Base-by-base conservation (phyloP, 306 rosid species). In the Vigna reflexopilosa region DNA sequence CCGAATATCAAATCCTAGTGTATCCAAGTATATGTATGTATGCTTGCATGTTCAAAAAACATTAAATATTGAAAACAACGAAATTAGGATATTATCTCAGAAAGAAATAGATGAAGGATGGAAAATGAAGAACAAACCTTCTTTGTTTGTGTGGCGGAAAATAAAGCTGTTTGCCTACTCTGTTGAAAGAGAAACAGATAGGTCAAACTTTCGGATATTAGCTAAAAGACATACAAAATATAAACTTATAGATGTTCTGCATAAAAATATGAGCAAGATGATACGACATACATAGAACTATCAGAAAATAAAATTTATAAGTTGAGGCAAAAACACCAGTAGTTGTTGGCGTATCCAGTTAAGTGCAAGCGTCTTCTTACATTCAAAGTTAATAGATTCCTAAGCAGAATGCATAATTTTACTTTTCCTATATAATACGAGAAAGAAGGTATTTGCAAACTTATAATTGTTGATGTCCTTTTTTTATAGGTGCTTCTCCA, bases 71-170 rank as follows among this genome's bases (percentile, higher is more conserved):
- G 54, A 61, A 73, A 15, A 19, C 11, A 42, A 22, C 34, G 72
- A 24, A 40, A 36, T 10, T 26, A 26, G 19, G 67, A 66, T 57
- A 58, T 67, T 50, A 44, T 48, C 51, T 17, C 59, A 22, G 63
- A 48, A 63, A 69, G 32, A 66, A 72, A 42, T 51, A 44, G 15
- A 42, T 36, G 48, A 45, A 70, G 50, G 40, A 47, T 30, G 24
- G 38, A 42, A 79, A 78, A 59, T 1, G 64, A 71, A 51, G 77
- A 56, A 82, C 92, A 77, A 45, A 92, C 99, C 98, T 91, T 92
- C 84, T 93, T 87, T 14, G 98, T 95, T 82, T 95, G 99, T 40
- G 98, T 95, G 30, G 99, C 98, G 15, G 99, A 95, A 82, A 95
- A 95, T 73, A 95, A 83, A 82, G 98, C 91, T 28, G 98, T 93